Percentiles rank a stretch among this genome's conserved stretches.
Conservation (phyloP, 2,329 filamentous ascomycete genomes). For the Cordyceps sp. region DNA sequence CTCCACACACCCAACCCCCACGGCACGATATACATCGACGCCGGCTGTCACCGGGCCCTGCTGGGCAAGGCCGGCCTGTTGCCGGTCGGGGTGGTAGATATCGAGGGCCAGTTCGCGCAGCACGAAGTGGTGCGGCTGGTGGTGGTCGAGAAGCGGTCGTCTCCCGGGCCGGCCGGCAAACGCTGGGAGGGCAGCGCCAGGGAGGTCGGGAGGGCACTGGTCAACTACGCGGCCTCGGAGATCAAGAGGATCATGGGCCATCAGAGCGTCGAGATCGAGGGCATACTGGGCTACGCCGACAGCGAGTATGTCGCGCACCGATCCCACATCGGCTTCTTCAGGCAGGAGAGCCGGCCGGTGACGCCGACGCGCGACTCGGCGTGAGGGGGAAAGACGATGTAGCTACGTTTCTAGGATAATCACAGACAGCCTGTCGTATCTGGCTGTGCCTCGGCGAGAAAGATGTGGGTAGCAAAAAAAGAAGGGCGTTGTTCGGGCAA, state of each 20-base stretch:
- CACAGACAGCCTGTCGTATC: no score
- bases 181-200: slow-evolving; percentile 32
- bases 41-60: slow-evolving; percentile 70
- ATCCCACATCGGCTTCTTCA: slow-evolving; percentile 71
- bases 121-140: slow-evolving; percentile 83
- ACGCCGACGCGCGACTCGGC: slow-evolving; percentile 22
- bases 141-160: slow-evolving; percentile 51
- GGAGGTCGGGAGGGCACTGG: slow-evolving; percentile 77
- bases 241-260: slow-evolving; percentile 72
- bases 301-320: slow-evolving; percentile 84
- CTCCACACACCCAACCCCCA: slow-evolving; percentile 82
- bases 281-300: slow-evolving; percentile 76
- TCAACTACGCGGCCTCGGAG: slow-evolving; percentile 83
- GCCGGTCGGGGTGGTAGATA: slow-evolving; percentile 77
- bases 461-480: no score
- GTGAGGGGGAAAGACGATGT: neutral
- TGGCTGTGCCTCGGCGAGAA: no score
- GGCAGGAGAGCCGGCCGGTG: slow-evolving; percentile 32
- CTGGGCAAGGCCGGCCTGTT: slow-evolving; percentile 73
- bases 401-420: no score
- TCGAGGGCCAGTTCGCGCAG: slow-evolving; percentile 77
- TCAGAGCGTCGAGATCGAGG: slow-evolving; percentile 65
- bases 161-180: slow-evolving; percentile 23
- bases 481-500: no score
- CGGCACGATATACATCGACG: slow-evolving; percentile 82